phyloP scores from a whole-genome alignment of 192 early-diverging fungal species.

The Backusella luteola region DNA sequence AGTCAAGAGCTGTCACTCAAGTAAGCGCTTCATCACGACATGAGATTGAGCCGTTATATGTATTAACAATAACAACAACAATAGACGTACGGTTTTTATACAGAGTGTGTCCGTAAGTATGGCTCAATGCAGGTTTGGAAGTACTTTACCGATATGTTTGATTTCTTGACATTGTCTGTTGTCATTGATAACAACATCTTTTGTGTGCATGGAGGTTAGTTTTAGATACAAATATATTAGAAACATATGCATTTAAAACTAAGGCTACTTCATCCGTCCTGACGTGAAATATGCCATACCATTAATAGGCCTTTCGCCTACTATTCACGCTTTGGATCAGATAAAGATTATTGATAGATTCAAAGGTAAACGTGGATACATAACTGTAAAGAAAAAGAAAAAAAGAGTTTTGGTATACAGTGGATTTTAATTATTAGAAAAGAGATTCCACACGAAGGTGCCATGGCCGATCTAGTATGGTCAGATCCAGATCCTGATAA shows the following conservation, averaged over 20 bases:
- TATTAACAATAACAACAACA: not conserved
- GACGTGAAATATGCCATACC: not conserved
- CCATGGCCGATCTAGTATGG: constrained; percentile 96
- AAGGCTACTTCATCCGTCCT: too few relatives aligned
- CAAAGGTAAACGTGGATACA: constrained; percentile 48
- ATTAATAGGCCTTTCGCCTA: constrained; percentile 68
- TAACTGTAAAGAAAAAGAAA: not conserved
- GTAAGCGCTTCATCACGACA: constrained; percentile 34
- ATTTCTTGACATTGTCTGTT: constrained; percentile 85
- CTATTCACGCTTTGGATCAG: constrained; percentile 84
- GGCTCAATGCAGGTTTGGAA: constrained; percentile 82
- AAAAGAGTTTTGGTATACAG: not conserved
- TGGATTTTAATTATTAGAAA: constrained; percentile 10
- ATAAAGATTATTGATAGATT: constrained; percentile 85
- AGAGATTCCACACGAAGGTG: constrained; percentile 93
- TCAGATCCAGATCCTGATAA: constrained; percentile 78
- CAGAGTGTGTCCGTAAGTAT: constrained; percentile 89
- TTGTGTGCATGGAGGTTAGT: constrained; percentile 89
- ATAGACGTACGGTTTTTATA: constrained; percentile 91
- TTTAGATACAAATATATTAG: too few relatives aligned
- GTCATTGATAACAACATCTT: constrained; percentile 90
- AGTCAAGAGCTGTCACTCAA: constrained; percentile 89
- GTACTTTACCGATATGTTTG: constrained; percentile 93
- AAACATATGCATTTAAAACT: not conserved
- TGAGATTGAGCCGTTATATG: not conserved